These are phyloP conservation scores for Scheffersomyces stambukii DNA, from an alignment of 1,139 yeast genomes.

Conservation along the genomic window DNA sequence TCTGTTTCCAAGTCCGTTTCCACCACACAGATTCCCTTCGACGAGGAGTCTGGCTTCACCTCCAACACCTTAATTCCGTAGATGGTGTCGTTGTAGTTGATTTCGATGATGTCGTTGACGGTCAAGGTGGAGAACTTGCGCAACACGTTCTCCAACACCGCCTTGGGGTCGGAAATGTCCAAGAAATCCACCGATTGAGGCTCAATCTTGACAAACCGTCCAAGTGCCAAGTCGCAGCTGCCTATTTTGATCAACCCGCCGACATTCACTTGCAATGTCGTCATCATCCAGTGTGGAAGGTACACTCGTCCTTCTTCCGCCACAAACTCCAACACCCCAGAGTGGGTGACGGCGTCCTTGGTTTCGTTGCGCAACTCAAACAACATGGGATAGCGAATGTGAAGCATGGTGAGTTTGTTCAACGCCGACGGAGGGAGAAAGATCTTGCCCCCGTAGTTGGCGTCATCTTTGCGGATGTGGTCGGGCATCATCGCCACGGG, in stretches of 20 bases:
- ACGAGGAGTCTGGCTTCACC: constrained; percentile 70
- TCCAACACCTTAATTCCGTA: constrained; percentile 84
- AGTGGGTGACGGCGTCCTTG: constrained; percentile 59
- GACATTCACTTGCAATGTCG: constrained; percentile 63
- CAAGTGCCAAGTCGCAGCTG: constrained; percentile 78
- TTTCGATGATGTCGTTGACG: constrained; percentile 78
- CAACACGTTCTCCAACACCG: constrained; percentile 88
- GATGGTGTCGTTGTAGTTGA: constrained; percentile 74
- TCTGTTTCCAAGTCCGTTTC: constrained; percentile 97
- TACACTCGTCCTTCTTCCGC: constrained; percentile 98
- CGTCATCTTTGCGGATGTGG: constrained; percentile 66
- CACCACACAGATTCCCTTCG: constrained; percentile 80
- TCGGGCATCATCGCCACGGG: constrained; percentile 93
- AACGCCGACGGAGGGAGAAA: constrained; percentile 92
- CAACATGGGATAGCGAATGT: constrained; percentile 93
- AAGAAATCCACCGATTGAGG: constrained; percentile 93
- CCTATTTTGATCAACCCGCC: constrained; percentile 77
- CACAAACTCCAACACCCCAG: constrained; percentile 93
- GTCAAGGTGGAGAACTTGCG: constrained; percentile 88
- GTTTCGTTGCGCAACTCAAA: constrained; percentile 75
- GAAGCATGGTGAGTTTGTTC: constrained; percentile 77
- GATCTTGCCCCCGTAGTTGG: constrained; percentile 95
- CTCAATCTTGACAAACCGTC: constrained; percentile 85
- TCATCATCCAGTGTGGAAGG: constrained; percentile 97
- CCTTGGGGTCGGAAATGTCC: constrained; percentile 93